These are phyloP conservation scores for Eucalyptus polybractea DNA, from an alignment of 345 rosid species.

Conservation along the genomic window DNA sequence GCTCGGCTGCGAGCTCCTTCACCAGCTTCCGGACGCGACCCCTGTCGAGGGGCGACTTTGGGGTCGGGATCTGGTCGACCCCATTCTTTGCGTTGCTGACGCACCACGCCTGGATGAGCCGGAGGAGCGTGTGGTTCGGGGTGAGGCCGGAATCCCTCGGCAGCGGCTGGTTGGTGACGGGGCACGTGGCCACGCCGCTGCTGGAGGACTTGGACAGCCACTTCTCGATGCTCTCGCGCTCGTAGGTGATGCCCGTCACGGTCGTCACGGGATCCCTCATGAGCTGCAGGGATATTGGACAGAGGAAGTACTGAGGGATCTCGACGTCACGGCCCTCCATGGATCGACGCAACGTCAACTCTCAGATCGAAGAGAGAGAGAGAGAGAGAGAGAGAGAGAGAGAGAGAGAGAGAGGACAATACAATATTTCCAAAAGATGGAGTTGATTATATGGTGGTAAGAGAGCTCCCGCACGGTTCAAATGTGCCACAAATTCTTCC, in stretches of 20 bases:
- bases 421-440: not conserved
- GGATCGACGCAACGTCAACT: not conserved
- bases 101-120: slow-evolving; percentile 52
- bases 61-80: slow-evolving; percentile 13
- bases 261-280: slow-evolving; percentile 59
- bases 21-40: slow-evolving; percentile 7
- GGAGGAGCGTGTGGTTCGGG: slow-evolving; percentile 33
- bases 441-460: not conserved
- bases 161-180: slow-evolving; percentile 39
- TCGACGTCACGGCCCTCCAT: slow-evolving; percentile 5
- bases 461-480: not conserved
- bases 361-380: not conserved
- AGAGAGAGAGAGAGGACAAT: not conserved
- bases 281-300: slow-evolving; percentile 53
- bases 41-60: slow-evolving; percentile 10
- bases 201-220: slow-evolving; percentile 21
- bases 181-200: slow-evolving; percentile 12
- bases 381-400: not conserved
- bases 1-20: slow-evolving; percentile 6
- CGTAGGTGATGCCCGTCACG: slow-evolving; percentile 48
- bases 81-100: slow-evolving; percentile 1
- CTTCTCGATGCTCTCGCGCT: slow-evolving; percentile 41
- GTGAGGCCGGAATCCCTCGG: slow-evolving; percentile 22
- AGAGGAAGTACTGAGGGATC: slow-evolving; percentile 35
- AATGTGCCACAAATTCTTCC: not conserved